phyloP scores from a whole-genome alignment of 140 eudicot genomes.

The Oenanthe javanica region DNA sequence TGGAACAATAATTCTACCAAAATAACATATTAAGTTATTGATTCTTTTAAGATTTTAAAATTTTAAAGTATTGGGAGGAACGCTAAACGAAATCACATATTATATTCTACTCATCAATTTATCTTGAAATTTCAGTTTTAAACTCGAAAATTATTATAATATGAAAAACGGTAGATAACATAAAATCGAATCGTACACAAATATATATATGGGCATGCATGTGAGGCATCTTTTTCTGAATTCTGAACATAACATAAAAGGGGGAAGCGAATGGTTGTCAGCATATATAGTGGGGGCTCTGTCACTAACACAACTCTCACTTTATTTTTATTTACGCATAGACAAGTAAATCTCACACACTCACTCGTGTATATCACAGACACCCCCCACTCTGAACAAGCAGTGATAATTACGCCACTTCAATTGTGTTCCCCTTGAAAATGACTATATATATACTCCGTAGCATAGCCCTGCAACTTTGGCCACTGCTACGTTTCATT shows the following conservation, averaged over 20 bases:
- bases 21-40: too few relatives aligned
- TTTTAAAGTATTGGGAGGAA: too few relatives aligned
- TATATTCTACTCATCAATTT: too few relatives aligned
- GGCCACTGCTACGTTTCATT: neutral
- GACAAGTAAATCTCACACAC: neutral
- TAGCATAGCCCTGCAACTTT: neutral
- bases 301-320: neutral
- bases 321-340: neutral
- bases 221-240: constrained; percentile 1
- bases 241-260: neutral
- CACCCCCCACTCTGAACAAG: neutral
- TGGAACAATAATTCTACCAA: too few relatives aligned
- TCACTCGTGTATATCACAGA: neutral
- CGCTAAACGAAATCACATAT: too few relatives aligned
- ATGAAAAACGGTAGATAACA: neutral
- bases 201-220: neutral
- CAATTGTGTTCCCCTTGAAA: neutral
- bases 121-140: too few relatives aligned
- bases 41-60: too few relatives aligned
- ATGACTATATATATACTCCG: neutral
- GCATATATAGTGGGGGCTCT: constrained; percentile 3
- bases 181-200: neutral
- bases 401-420: constrained; percentile 2
- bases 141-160: too few relatives aligned
- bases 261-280: constrained; percentile 3